Percentiles rank a stretch among this genome's conserved stretches.
Evolutionary conservation across 768 basidiomycete genomes (phyloP).

Genomic region (Phylloporus sp.): DNA sequence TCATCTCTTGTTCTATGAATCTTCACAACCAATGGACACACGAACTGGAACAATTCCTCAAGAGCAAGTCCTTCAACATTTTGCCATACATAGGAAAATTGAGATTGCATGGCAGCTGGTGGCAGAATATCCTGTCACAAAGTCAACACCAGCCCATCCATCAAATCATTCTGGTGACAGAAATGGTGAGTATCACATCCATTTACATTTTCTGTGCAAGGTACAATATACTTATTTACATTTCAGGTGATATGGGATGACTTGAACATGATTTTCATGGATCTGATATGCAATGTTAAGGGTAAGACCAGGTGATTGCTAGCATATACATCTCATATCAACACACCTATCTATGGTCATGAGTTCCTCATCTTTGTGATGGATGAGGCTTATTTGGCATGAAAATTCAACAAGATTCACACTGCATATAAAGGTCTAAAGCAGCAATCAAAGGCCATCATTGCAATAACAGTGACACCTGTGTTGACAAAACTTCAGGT

Average conservation of each 20-base stretch:
- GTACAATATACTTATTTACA: no score
- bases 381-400: neutral
- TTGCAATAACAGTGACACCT: conserved; percentile 1
- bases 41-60: conserved; percentile 1
- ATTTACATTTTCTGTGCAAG: no score
- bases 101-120: neutral
- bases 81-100: conserved; percentile 1
- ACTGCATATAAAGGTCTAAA: neutral
- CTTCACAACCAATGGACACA: neutral
- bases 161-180: neutral
- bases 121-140: neutral
- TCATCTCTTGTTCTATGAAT: neutral
- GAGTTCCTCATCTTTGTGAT: neutral
- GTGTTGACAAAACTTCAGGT: conserved; percentile 8
- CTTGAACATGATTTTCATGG: neutral
- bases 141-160: neutral
- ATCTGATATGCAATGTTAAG: neutral
- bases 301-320: no score
- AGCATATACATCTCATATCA: accelerated
- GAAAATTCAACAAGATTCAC: conserved; percentile 1
- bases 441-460: accelerated
- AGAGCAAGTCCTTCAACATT: neutral
- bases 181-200: neutral
- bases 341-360: neutral
- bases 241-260: neutral